Evolutionary conservation across 805 yeast genomes (phyloP), one percentile per base, ranked within the genome.

Genomic region (Zygotorulaspora florentina): DNA sequence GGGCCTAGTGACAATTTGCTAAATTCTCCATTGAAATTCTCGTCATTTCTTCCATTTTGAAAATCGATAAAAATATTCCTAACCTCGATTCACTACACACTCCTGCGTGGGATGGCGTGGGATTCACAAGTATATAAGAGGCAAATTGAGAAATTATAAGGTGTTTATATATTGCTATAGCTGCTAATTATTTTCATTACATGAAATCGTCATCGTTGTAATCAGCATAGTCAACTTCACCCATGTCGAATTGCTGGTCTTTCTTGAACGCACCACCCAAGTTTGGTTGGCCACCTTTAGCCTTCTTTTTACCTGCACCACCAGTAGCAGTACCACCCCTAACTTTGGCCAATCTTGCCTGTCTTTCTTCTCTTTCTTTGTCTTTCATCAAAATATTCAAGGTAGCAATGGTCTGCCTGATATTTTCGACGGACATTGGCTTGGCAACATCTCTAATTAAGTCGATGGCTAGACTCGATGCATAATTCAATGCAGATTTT

Each of bases 271-370:
- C 76, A 57, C 77, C 77, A 45, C 77, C 77, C 42, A 85, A 73
- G 64, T 83, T 84, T 37, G 87, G 84, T 55, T 75, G 78, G 46
- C 80, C 76, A 46, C 87, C 84, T 68, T 85, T 85, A 47, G 88
- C 96, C 80, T 90, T 91, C 80, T 85, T 85, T 78, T 90, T 89
- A 69, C 96, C 95, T 31, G 95, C 93, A 64, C 96, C 96, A 58
- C 95, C 95, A 18, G 87, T 79, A 33, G 91, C 80, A 23, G 95
- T 85, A 53, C 91, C 93, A 51, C 93, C 91, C 45, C 87, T 75
- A 37, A 66, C 70, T 64, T 82, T 84, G 57, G 85, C 79, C 59
- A 86, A 71, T 66, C 96, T 81, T 20, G 86, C 88, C 59, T 80
- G 86, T 74, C 97, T 87, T 71, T 91, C 98, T 45, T 84, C 85